A percentile compares a stretch with the other conserved stretches of the same genome.
phyloP scores from a whole-genome alignment of 495 filamentous ascomycete species.

The Astrothelium macrocarpum region DNA sequence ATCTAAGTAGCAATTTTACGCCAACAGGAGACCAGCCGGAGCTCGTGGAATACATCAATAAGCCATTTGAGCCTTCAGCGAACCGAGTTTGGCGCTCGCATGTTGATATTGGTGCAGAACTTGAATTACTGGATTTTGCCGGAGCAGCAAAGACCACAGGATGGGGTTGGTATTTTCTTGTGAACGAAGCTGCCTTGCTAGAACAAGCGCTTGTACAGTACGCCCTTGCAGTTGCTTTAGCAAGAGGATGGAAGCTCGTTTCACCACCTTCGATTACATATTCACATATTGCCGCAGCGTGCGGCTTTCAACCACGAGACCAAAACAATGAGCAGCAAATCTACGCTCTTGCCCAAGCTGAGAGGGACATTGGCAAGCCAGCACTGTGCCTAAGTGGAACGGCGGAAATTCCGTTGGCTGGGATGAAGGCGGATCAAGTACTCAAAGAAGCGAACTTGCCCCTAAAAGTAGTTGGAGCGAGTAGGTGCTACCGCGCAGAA shows the following conservation, averaged over 20 bases:
- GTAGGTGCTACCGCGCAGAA: constrained; percentile 87
- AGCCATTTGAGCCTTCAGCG: constrained; percentile 50
- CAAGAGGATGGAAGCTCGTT: constrained; percentile 64
- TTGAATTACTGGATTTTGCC: constrained; percentile 78
- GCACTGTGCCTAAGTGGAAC: constrained; percentile 70
- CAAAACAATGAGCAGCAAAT: constrained; percentile 84
- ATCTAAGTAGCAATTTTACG: constrained; percentile 67
- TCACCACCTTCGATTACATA: constrained; percentile 86
- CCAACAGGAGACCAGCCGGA: constrained; percentile 56
- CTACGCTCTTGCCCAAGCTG: constrained; percentile 59
- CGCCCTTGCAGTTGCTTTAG: constrained; percentile 57
- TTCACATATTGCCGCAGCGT: constrained; percentile 77
- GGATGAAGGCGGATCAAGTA: constrained; percentile 68
- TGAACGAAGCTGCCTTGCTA: constrained; percentile 77
- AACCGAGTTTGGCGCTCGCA: constrained; percentile 55
- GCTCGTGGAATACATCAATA: constrained; percentile 64
- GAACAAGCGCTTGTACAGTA: constrained; percentile 91
- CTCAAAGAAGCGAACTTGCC: constrained; percentile 58
- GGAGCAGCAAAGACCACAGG: constrained; percentile 67
- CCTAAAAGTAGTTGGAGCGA: constrained; percentile 68
- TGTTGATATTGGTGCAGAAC: constrained; percentile 69
- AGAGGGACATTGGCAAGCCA: constrained; percentile 50
- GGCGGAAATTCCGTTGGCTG: constrained; percentile 88
- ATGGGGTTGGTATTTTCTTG: constrained; percentile 95
- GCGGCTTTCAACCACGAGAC: constrained; percentile 90